Percentiles rank a stretch among this genome's conserved stretches.
These are phyloP conservation scores for Phialocephala subalpina DNA, from an alignment of 2,329 filamentous ascomycete genomes.

Conservation along the genomic window DNA sequence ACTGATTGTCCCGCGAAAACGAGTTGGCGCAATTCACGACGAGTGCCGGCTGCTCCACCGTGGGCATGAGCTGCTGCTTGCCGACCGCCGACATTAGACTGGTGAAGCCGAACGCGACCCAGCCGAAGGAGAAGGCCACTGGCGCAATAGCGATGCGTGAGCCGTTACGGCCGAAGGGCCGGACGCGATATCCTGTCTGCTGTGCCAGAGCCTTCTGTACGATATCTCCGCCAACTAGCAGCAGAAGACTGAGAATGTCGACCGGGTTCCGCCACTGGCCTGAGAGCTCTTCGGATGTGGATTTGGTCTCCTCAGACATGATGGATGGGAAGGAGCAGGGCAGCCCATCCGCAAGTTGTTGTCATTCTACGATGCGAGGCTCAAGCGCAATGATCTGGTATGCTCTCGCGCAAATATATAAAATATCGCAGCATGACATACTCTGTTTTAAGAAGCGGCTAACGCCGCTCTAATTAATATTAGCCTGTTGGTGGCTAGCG, in stretches of 20 bases:
- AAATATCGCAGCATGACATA: no score
- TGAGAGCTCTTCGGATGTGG: no score
- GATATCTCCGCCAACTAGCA: slow-evolving; percentile 48
- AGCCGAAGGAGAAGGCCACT: slow-evolving; percentile 46
- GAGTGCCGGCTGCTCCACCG: not conserved
- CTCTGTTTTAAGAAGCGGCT: no score
- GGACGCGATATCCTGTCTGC: slow-evolving; percentile 21
- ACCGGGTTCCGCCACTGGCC: no score
- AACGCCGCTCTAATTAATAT: no score
- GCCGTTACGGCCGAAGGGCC: not conserved
- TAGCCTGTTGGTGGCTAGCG: no score
- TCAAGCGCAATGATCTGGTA: no score
- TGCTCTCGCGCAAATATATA: no score
- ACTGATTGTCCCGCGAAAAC: not conserved
- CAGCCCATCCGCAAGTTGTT: no score
- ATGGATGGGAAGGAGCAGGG: no score
- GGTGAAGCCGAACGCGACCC: slow-evolving; percentile 39
- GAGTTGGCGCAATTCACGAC: not conserved
- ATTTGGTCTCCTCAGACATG: no score
- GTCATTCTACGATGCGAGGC: no score
- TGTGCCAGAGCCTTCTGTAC: slow-evolving; percentile 46
- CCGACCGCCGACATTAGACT: slow-evolving; percentile 40
- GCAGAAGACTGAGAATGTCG: slow-evolving; percentile 45
- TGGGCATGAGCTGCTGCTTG: slow-evolving; percentile 28
- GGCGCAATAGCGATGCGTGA: slow-evolving; percentile 40